phyloP scores from a whole-genome alignment of 306 rosid genomes.

The Cucurbita pepo region DNA sequence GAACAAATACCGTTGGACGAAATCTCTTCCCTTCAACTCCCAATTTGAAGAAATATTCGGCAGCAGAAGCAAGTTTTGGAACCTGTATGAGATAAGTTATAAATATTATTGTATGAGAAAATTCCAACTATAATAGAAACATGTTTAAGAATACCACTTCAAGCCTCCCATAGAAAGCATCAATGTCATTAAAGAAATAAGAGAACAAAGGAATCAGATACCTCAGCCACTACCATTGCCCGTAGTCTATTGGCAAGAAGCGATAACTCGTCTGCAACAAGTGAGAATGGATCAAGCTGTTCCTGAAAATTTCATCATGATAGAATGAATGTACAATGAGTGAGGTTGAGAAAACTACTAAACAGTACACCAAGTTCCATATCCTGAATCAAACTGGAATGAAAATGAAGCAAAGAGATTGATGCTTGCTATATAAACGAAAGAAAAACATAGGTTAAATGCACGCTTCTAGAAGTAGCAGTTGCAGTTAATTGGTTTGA shows the following conservation, averaged over 20 bases:
- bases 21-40: constrained; percentile 96
- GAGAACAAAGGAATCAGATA: constrained; percentile 18
- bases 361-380: background rate
- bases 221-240: constrained; percentile 77
- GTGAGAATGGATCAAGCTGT: constrained; percentile 70
- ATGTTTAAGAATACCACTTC: background rate
- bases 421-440: background rate
- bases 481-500: background rate
- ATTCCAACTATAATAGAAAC: background rate
- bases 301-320: constrained; percentile 38
- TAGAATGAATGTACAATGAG: background rate
- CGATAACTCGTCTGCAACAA: constrained; percentile 84
- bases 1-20: constrained; percentile 64
- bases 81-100: constrained; percentile 31
- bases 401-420: background rate
- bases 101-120: background rate
- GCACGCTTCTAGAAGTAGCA: background rate
- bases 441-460: background rate
- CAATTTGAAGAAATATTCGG: constrained; percentile 85
- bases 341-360: background rate
- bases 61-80: constrained; percentile 94
- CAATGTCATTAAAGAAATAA: background rate
- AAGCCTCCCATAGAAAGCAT: background rate
- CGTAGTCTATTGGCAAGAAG: constrained; percentile 61
- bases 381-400: background rate